Conservation (phyloP, 2,329 filamentous ascomycete species). For the Fulvia fulva region DNA sequence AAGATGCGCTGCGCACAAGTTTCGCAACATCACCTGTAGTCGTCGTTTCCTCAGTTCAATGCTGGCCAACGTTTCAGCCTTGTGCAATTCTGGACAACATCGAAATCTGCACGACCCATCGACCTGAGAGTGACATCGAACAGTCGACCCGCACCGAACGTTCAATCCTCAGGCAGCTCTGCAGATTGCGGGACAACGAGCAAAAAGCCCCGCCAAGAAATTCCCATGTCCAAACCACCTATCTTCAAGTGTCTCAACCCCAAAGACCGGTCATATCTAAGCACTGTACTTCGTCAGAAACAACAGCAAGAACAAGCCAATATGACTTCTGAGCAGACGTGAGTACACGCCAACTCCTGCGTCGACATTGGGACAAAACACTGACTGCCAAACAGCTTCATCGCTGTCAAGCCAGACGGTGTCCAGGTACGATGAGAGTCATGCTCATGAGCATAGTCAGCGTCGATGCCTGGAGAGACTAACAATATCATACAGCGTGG, state of each 20-base stretch:
- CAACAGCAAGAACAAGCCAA: constrained; percentile 29
- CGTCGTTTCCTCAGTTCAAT: background rate
- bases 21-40: too few relatives aligned
- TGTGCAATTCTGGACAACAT: background rate
- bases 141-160: too few relatives aligned
- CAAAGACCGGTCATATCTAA: constrained; percentile 46
- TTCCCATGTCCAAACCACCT: constrained; percentile 31
- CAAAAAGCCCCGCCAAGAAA: too few relatives aligned
- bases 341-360: constrained; percentile 40
- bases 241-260: constrained; percentile 46
- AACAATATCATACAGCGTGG: constrained; percentile 65
- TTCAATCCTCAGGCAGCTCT: too few relatives aligned
- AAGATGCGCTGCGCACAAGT: background rate
- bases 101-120: too few relatives aligned
- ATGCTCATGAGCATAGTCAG: background rate
- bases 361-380: constrained; percentile 2
- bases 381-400: constrained; percentile 66
- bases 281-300: constrained; percentile 31
- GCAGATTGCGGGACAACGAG: too few relatives aligned
- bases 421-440: constrained; percentile 73
- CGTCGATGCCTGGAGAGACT: constrained; percentile 1
- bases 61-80: background rate
- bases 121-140: too few relatives aligned
- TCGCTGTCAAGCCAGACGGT: constrained; percentile 99
- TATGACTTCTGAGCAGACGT: constrained; percentile 81